Evolutionary conservation across 2,329 filamentous ascomycete species (phyloP).

Genomic region (Talaromyces sp.): DNA sequence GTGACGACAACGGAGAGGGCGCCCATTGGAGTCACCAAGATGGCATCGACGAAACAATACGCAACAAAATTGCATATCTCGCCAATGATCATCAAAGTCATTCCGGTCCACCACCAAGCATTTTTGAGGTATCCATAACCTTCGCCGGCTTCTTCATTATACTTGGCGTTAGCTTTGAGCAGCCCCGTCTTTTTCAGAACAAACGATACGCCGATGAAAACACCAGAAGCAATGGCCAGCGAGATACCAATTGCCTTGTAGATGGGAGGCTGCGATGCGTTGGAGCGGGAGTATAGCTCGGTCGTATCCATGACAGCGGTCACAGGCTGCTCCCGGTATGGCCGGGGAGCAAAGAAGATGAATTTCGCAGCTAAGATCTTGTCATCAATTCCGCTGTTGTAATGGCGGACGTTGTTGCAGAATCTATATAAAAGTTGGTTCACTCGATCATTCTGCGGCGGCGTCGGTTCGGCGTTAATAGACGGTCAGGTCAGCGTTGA

Average conservation of each 20-base stretch:
- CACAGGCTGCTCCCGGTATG: slow-evolving; percentile 15
- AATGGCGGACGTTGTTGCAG: background rate
- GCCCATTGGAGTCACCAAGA: slow-evolving; percentile 86
- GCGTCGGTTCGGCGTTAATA: background rate
- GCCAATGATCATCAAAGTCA: slow-evolving; percentile 94
- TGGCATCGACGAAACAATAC: slow-evolving; percentile 94
- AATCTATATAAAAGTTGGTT: background rate
- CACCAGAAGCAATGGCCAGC: slow-evolving; percentile 77
- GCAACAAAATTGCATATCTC: slow-evolving; percentile 97
- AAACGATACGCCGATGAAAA: slow-evolving; percentile 93
- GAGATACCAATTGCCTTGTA: slow-evolving; percentile 87
- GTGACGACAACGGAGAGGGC: slow-evolving; percentile 90
- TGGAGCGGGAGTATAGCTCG: slow-evolving; percentile 39
- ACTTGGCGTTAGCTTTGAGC: slow-evolving; percentile 89
- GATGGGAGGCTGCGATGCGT: slow-evolving; percentile 43
- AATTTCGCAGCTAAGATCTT: background rate
- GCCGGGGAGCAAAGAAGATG: background rate
- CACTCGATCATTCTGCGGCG: background rate
- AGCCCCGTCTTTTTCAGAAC: slow-evolving; percentile 92
- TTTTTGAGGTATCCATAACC: slow-evolving; percentile 98
- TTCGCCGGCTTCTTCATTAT: slow-evolving; percentile 91
- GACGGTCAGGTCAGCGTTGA: background rate
- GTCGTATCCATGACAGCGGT: slow-evolving; percentile 38
- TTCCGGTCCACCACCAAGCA: slow-evolving; percentile 87
- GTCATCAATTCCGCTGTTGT: background rate